Conservation (phyloP, 306 rosid species). For the Oemleria cerasiformis region DNA sequence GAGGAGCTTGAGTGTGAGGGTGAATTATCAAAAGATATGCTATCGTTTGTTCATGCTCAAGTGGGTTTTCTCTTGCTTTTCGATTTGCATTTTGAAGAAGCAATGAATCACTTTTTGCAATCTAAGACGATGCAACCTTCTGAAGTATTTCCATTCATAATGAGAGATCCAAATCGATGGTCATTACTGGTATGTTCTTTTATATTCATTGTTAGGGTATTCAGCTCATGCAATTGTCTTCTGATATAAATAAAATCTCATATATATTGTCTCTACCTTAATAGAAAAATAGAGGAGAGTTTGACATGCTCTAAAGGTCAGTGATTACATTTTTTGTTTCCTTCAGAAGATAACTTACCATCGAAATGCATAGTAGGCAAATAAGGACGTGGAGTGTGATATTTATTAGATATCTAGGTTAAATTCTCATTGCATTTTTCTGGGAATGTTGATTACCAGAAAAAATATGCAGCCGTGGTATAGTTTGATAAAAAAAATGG, state of each 20-base stretch:
- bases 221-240: conserved; percentile 13
- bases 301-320: background rate
- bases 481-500: background rate
- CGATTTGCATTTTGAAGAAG: conserved; percentile 94
- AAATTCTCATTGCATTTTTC: background rate
- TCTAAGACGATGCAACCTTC: conserved; percentile 95
- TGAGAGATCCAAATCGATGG: conserved; percentile 99
- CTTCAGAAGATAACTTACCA: background rate
- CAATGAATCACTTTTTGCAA: conserved; percentile 86
- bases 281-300: background rate
- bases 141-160: conserved; percentile 90
- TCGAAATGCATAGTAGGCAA: background rate
- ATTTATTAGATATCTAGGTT: background rate
- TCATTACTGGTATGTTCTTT: conserved; percentile 71
- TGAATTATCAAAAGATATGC: conserved; percentile 80
- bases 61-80: conserved; percentile 95
- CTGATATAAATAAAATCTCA: background rate
- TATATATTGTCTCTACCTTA: background rate
- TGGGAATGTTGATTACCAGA: background rate
- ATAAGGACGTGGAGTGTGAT: background rate
- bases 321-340: background rate
- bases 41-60: conserved; percentile 94
- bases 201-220: conserved; percentile 18
- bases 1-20: conserved; percentile 93
- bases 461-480: background rate